Evolutionary conservation across 139 green algal genomes (phyloP), one percentile per base, ranked within the genome.

Genomic region (Chlamydomonas applanata): DNA sequence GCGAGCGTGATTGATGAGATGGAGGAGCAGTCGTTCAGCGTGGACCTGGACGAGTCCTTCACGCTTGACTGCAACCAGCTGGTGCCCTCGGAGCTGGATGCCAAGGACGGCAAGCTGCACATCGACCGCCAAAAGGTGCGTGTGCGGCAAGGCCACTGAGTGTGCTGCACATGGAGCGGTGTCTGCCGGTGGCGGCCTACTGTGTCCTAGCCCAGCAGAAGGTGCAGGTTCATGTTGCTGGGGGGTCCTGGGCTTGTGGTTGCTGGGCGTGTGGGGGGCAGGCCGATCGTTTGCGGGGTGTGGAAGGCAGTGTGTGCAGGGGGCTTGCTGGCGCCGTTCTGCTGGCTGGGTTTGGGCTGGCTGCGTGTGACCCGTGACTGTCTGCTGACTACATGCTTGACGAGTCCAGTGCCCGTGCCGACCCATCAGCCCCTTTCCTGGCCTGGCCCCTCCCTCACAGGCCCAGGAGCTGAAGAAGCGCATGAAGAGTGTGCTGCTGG

Each of bases 1-100:
- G 52, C 49, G 17, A 34, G 17, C 27, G 69, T 34, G 30, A 32
- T 59, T 24, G 46, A 64, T 4, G 72, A 40, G 4, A 61, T 65
- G 57, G 46, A 72, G 7, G 82, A 83, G 69, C 74, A 79, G 22
- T 80, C 68, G 36, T 82, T 85, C 69, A 85, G 71, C 27, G 76
- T 88, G 9, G 83, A 88, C 59, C 67, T 88, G n/a, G 83, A 88
- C 27, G 83, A 88, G 76, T 79, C 63, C 14, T 73, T 88, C 29
- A 80, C 76, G 70, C 76, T 88, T 24, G 83, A 88, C 64, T 74
- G 76, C 73, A 33, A 30, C 24, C 34, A 75, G 22, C 30, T 53
- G 29, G 71, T 52, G 16, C 60, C 76, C 4, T 61, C 66, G 19
- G 69, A n/a, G 1, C 63, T 77, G 69, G 67, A 82, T 52, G 64